Evolutionary conservation across 1,284 basidiomycete genomes (phyloP).

Genomic region (Heterobasidion occidentale): DNA sequence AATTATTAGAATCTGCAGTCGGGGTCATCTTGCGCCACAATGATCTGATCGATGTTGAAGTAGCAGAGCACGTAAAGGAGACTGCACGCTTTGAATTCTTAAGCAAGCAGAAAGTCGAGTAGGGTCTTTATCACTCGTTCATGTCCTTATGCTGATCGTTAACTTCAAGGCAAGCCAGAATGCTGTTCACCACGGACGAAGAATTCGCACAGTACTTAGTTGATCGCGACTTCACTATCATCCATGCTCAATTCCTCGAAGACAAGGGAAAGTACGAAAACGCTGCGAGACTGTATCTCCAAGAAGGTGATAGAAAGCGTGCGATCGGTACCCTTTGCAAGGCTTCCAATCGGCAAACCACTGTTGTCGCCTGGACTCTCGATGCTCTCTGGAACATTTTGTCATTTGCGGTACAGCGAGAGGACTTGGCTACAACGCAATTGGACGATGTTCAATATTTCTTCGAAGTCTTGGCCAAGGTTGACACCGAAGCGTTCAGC

Average conservation of each 20-base stretch:
- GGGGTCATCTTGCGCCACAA: slow-evolving; percentile 31
- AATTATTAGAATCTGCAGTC: slow-evolving; percentile 47
- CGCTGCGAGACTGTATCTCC: slow-evolving; percentile 48
- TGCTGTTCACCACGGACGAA: slow-evolving; percentile 43
- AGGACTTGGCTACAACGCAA: too few relatives aligned
- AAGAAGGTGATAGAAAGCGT: slow-evolving; percentile 38
- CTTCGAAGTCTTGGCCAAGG: too few relatives aligned
- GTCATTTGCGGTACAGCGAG: slow-evolving; percentile 16
- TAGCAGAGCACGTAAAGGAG: slow-evolving; percentile 34
- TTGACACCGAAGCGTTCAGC: too few relatives aligned
- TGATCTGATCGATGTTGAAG: slow-evolving; percentile 21
- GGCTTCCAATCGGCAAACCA: slow-evolving; percentile 18
- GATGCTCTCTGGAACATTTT: slow-evolving; percentile 20
- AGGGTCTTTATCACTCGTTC: slow-evolving; percentile 14
- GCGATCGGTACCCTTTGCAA: slow-evolving; percentile 40
- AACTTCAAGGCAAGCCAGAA: too few relatives aligned
- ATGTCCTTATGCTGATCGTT: too few relatives aligned
- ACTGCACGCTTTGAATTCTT: slow-evolving; percentile 48
- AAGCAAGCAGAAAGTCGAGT: slow-evolving; percentile 36
- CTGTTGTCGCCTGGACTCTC: slow-evolving; percentile 10
- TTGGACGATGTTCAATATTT: too few relatives aligned
- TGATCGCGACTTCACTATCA: slow-evolving; percentile 43
- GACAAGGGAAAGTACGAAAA: slow-evolving; percentile 34
- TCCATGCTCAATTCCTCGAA: slow-evolving; percentile 42
- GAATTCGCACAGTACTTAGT: slow-evolving; percentile 52